Conservation (phyloP, 768 basidiomycete species). For the Russula emetica region DNA sequence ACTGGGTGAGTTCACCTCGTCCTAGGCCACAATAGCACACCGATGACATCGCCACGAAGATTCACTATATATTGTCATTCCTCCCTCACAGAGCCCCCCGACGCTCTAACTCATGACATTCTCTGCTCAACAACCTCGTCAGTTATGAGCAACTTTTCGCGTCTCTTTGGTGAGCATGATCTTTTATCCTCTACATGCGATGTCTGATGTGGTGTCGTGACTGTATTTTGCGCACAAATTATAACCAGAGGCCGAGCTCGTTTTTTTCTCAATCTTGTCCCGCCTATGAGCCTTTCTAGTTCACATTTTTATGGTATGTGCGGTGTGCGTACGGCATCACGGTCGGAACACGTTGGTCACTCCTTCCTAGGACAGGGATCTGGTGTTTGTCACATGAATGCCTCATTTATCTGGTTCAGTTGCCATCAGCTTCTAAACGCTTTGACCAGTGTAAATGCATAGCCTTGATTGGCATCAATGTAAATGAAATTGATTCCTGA, state of each 20-base stretch:
- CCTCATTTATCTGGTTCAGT: background rate
- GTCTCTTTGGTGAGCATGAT: constrained; percentile 47
- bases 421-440: background rate
- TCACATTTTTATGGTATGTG: constrained; percentile 60
- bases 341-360: background rate
- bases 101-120: constrained; percentile 1
- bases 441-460: background rate
- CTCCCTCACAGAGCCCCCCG: background rate
- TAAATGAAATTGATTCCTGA: background rate
- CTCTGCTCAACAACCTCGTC: constrained; percentile 46
- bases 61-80: constrained; percentile 36
- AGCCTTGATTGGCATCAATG: no score
- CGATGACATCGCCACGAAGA: constrained; percentile 29
- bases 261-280: background rate
- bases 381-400: constrained; percentile 34
- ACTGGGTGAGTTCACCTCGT: constrained; percentile 34
- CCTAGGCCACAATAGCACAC: background rate
- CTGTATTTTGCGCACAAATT: constrained; percentile 52
- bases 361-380: constrained; percentile 31
- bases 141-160: constrained; percentile 60
- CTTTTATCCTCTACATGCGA: background rate
- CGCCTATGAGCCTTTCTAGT: constrained; percentile 45
- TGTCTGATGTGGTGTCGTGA: constrained; percentile 28
- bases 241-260: constrained; percentile 55
- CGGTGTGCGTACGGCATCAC: constrained; percentile 29